These are phyloP conservation scores for Aspergillus thermomutatus DNA, from an alignment of 2,329 filamentous ascomycete species.

Conservation along the genomic window DNA sequence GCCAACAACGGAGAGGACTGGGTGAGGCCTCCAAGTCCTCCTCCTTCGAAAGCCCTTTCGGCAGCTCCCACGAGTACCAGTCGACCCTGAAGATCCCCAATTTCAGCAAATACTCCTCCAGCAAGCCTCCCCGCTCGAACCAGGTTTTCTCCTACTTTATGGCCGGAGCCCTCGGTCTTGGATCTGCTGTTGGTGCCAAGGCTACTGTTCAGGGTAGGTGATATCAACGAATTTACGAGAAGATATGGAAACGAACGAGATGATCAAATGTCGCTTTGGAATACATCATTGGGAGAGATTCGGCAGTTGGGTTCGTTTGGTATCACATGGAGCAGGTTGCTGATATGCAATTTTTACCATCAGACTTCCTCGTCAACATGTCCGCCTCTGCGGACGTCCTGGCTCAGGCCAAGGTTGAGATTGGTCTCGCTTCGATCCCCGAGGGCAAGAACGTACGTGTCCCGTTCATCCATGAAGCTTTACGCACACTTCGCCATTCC, in stretches of 20 bases:
- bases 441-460: slow-evolving; percentile 96
- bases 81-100: slow-evolving; percentile 73
- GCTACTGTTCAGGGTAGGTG: slow-evolving; percentile 91
- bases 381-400: slow-evolving; percentile 96
- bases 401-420: slow-evolving; percentile 99
- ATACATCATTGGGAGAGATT: background rate
- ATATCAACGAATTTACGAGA: slow-evolving; percentile 9
- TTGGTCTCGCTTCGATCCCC: slow-evolving; percentile 86
- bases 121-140: slow-evolving; percentile 65
- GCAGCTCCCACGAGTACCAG: slow-evolving; percentile 42
- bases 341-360: slow-evolving; percentile 26
- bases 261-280: background rate
- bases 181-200: slow-evolving; percentile 92
- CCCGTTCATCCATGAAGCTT: background rate
- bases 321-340: slow-evolving; percentile 11
- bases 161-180: slow-evolving; percentile 90
- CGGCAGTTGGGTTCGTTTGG: background rate
- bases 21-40: slow-evolving; percentile 39
- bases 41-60: slow-evolving; percentile 56
- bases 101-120: slow-evolving; percentile 83
- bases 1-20: slow-evolving; percentile 41
- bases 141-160: slow-evolving; percentile 97
- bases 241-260: slow-evolving; percentile 3
- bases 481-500: background rate
- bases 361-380: slow-evolving; percentile 99